Conservation (phyloP, 2,329 filamentous ascomycete species). For the Penicillium italicum region DNA sequence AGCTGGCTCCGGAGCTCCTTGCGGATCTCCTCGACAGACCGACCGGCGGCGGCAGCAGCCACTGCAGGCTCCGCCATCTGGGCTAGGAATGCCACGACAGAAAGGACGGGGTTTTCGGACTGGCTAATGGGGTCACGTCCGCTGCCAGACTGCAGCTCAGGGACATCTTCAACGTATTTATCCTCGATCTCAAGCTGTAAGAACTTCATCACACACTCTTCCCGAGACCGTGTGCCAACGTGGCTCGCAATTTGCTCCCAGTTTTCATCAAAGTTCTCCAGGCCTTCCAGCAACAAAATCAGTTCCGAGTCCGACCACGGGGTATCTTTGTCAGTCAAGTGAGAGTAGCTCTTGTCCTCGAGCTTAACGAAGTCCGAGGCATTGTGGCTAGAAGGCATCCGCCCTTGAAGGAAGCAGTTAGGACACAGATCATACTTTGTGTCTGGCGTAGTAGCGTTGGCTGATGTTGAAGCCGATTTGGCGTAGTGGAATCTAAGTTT, state of each 20-base stretch:
- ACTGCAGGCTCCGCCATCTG: conserved; percentile 85
- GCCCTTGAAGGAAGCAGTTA: conserved; percentile 80
- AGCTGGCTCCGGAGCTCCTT: conserved; percentile 74
- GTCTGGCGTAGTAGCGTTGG: conserved; percentile 54
- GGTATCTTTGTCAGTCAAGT: conserved; percentile 74
- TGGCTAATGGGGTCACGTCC: conserved; percentile 87
- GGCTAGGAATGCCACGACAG: conserved; percentile 89
- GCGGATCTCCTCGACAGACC: conserved; percentile 81
- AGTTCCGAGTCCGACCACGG: conserved; percentile 90
- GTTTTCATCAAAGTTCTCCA: conserved; percentile 92
- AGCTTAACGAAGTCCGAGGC: conserved; percentile 81
- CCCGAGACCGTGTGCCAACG: conserved; percentile 83
- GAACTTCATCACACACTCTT: conserved; percentile 97
- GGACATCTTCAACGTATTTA: conserved; percentile 84
- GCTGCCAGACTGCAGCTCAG: conserved; percentile 63
- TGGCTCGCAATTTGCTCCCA: conserved; percentile 92
- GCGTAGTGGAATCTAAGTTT: conserved; percentile 66
- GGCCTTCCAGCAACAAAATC: conserved; percentile 80
- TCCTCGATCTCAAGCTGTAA: conserved; percentile 95
- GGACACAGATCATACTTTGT: conserved; percentile 85
- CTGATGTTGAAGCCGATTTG: conserved; percentile 58
- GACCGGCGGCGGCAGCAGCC: conserved; percentile 84
- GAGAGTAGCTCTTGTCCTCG: conserved; percentile 80
- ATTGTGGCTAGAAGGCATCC: conserved; percentile 74
- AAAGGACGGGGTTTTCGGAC: conserved; percentile 93